Evolutionary conservation across 352 stramenopile genomes (phyloP).

Genomic region (Pythium aquatile): DNA sequence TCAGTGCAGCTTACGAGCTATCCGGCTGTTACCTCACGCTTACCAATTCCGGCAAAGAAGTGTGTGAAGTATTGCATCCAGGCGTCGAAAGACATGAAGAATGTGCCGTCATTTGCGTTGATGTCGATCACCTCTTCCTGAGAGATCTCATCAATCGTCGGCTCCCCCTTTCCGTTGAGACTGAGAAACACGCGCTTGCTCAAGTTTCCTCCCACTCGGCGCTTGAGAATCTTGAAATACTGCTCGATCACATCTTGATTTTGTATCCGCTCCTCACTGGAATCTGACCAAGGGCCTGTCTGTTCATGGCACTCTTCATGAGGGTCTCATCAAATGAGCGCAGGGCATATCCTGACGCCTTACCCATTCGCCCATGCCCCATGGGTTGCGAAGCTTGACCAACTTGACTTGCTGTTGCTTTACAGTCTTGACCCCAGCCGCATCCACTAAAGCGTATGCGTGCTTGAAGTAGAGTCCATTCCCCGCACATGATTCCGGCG

Average conservation of each 20-base stretch:
- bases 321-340: background rate
- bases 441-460: conserved; percentile 83
- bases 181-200: conserved; percentile 66
- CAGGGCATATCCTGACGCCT: conserved; percentile 2
- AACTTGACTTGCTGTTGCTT: conserved; percentile 56
- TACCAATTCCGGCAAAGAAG: conserved; percentile 89
- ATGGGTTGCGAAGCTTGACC: conserved; percentile 88
- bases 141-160: conserved; percentile 56
- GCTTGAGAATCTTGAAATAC: conserved; percentile 73
- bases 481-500: conserved; percentile 71
- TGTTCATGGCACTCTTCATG: conserved; percentile 13
- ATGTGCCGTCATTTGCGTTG: conserved; percentile 88
- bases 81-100: conserved; percentile 91
- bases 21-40: background rate
- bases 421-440: conserved; percentile 60
- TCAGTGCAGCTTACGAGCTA: background rate
- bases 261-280: conserved; percentile 59
- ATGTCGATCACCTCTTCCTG: conserved; percentile 78
- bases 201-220: conserved; percentile 59
- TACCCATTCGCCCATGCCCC: conserved; percentile 92
- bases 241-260: conserved; percentile 82
- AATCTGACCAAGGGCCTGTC: conserved; percentile 85
- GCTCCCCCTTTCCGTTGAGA: conserved; percentile 46
- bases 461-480: conserved; percentile 88
- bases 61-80: conserved; percentile 90